Evolutionary conservation across 177 flowering plant species (phyloP).

Genomic region (Vitis hybrid): DNA sequence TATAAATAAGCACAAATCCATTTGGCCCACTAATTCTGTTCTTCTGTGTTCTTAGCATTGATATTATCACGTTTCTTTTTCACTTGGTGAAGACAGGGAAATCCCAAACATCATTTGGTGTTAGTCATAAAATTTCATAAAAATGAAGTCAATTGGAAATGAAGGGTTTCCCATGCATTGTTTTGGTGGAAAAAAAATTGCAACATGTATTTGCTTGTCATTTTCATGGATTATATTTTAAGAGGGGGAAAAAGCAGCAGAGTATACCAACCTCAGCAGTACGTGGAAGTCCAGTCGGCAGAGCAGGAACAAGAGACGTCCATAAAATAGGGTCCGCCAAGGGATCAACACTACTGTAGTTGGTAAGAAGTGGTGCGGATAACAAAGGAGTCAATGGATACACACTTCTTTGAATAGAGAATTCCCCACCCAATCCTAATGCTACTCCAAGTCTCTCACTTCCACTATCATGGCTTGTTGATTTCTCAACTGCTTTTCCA

Average conservation of each 20-base stretch:
- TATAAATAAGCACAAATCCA: too few relatives aligned
- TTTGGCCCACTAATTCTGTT: too few relatives aligned
- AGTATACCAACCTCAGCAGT: constrained; percentile 60
- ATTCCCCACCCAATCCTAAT: constrained; percentile 47
- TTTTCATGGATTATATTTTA: neutral
- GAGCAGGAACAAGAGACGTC: constrained; percentile 63
- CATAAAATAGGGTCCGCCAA: constrained; percentile 70
- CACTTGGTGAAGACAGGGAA: too few relatives aligned
- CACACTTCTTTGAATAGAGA: constrained; percentile 52
- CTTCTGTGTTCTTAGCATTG: too few relatives aligned
- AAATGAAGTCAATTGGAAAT: too few relatives aligned
- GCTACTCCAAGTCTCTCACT: constrained; percentile 53
- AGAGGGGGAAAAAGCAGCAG: neutral
- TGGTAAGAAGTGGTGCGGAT: constrained; percentile 68
- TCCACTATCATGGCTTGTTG: constrained; percentile 45
- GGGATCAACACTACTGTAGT: constrained; percentile 63
- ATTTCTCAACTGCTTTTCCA: constrained; percentile 62
- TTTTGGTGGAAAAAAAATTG: too few relatives aligned
- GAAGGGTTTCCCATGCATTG: too few relatives aligned
- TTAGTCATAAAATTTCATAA: too few relatives aligned
- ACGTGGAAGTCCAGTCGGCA: constrained; percentile 55
- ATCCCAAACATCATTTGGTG: too few relatives aligned
- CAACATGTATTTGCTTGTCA: neutral
- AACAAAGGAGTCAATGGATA: constrained; percentile 60
- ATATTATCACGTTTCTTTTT: too few relatives aligned